Base-by-base conservation (phyloP, 805 yeast genomes). In the Yarrowia sp. region DNA sequence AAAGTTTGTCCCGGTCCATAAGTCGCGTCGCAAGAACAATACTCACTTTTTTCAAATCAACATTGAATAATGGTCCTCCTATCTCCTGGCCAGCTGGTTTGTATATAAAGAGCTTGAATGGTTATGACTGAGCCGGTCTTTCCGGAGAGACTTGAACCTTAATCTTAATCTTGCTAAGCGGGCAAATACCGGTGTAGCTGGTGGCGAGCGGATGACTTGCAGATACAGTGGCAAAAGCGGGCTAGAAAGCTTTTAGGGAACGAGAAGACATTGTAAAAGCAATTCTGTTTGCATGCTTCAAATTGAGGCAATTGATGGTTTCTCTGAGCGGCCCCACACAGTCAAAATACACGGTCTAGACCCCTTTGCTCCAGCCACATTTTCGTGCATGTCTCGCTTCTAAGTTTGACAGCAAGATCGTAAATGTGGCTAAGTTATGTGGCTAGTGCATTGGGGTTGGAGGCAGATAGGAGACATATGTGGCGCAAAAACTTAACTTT, bases 101-200 rank as follows among this genome's bases (percentile, higher is more conserved):
- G 59, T 51, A 51, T 51, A 51, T 51, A 51, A 51, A 51, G 59
- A 51, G 59, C 22, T 24, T 22, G 21, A 14, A 21, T 32, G 54
- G 38, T 48, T 32, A 48, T 48, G 54, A 48, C 54, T 48, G 54
- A 32, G 54, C 59, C 59, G 59, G 59, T 51, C 43, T 33, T 51
- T 36, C 59, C 59, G 59, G 59, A 51, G 41, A 24, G 30, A 10
- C 33, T 24, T 19, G 9, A 51, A 51, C 33, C 33, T 51, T 51
- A 24, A 51, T 9, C 7, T 24, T 51, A 35, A 21, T 10, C 35
- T 2, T 21, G 41, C 11, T 22, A 32, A 35, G 33, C 44, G 43
- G 43, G 30, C 59, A 51, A 51, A 51, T 30, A 33, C 43, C 59
- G 43, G 59, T 21, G n/a, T 8, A 21, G 1, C 6, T 9, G 54